These are phyloP conservation scores for Suillus bovinus DNA, from an alignment of 768 basidiomycete genomes.

Conservation along the genomic window DNA sequence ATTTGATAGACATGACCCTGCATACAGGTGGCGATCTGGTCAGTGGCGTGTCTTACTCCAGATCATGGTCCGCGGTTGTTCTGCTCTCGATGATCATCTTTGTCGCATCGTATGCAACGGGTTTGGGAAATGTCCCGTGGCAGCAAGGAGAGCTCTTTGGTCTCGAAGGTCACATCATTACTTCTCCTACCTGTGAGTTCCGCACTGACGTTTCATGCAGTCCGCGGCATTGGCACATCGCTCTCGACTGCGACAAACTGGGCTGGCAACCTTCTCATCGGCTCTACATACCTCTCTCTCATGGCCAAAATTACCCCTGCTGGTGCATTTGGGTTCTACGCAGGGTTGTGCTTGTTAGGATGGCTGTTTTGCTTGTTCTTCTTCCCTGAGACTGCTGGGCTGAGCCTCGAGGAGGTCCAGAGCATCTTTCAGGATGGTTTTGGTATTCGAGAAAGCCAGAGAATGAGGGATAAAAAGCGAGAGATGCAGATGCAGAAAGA, in stretches of 20 bases:
- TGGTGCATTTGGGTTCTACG: slow-evolving; percentile 78
- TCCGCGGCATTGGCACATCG: slow-evolving; percentile 76
- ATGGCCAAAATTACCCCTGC: slow-evolving; percentile 74
- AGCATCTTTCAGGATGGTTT: slow-evolving; percentile 64
- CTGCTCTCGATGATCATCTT: slow-evolving; percentile 82
- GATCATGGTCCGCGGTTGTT: slow-evolving; percentile 65
- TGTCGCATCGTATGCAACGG: slow-evolving; percentile 79
- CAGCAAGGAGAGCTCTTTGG: slow-evolving; percentile 84
- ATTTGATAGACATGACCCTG: slow-evolving; percentile 51
- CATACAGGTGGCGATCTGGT: slow-evolving; percentile 62
- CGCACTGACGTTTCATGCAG: slow-evolving; percentile 29
- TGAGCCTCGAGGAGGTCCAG: slow-evolving; percentile 68
- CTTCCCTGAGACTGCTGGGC: slow-evolving; percentile 81
- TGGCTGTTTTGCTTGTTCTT: slow-evolving; percentile 67
- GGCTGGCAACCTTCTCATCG: slow-evolving; percentile 74
- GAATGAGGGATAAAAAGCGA: slow-evolving; percentile 47
- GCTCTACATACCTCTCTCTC: slow-evolving; percentile 77
- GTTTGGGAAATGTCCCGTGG: slow-evolving; percentile 83
- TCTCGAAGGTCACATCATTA: slow-evolving; percentile 55
- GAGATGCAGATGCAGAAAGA: slow-evolving; percentile 38
- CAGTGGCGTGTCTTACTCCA: slow-evolving; percentile 57
- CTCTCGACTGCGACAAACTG: slow-evolving; percentile 78
- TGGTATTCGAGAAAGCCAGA: slow-evolving; percentile 59
- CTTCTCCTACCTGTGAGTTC: neutral
- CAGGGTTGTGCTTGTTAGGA: slow-evolving; percentile 67